Base-by-base conservation (phyloP, 2,329 filamentous ascomycete genomes). In the Thielaviopsis euricoi region DNA sequence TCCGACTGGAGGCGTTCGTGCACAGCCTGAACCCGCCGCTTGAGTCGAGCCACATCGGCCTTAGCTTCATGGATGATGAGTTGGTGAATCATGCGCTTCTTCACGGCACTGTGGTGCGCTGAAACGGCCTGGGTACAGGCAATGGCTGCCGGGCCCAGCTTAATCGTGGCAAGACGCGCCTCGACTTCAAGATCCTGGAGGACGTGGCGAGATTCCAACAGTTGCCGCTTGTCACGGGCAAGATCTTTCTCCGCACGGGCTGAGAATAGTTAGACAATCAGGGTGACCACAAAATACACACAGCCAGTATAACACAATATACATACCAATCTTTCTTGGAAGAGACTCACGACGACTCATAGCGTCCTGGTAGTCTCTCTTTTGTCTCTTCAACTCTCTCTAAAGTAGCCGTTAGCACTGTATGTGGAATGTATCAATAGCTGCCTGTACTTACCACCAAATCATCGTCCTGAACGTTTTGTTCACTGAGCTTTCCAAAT, bases 41-140 rank as follows among this genome's bases (percentile, higher is more conserved):
- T 79, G n/a, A 96, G 74, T 6, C 79, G 79, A 51, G 81, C 75
- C 2, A 86, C 69, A 65, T 98, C 93, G 0, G 89, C 96, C n/a
- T 75, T 69, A 1, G 89, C 90, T 72, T 98, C 93, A 29, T 94
- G 78, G 0, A 79, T 72, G 61, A 82, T 76, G 51, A 96, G 76
- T 63, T 87, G 79, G 1, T 57, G 51, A n/a, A 53, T 46, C 23
- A 43, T 48, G 19, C 21, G 49, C 53, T 57, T 60, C 21, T 49
- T 50, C 43, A 62, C 43, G 9, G 55, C 52, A 19, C 33, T 13
- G 29, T 58, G 59, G 33, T 60, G 52, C 12, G 33, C 57, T 9
- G 60, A 19, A 2, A 58, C 54, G 6, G 59, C 56, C 19, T 37
- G 48, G 19, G 58, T 50, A 2, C 40, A 21, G 37, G 55, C n/a